Conservation (phyloP, 352 stramenopile species). For the Phytopythium litorale region DNA sequence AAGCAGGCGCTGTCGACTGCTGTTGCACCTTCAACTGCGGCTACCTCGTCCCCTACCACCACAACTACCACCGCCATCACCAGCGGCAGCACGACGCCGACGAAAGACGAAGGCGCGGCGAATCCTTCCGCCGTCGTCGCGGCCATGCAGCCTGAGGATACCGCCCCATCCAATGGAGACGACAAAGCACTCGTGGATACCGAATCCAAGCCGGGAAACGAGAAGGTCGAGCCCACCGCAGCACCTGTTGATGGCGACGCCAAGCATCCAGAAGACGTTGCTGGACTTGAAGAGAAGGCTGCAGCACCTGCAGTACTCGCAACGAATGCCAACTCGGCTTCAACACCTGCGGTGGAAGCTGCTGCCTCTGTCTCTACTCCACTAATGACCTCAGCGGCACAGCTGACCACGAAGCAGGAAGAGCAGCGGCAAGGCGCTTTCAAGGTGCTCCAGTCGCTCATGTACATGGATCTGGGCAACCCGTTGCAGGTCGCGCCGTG, state of each 20-base stretch:
- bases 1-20: background rate
- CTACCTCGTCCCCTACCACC: background rate
- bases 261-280: background rate
- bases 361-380: background rate
- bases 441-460: conserved; percentile 35
- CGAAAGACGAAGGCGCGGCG: background rate
- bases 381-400: background rate
- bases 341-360: background rate
- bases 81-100: background rate
- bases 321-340: background rate
- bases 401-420: background rate
- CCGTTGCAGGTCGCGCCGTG: conserved; percentile 44
- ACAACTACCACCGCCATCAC: background rate
- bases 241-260: too few species aligned
- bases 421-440: conserved; percentile 34
- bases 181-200: background rate
- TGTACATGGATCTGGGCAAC: conserved; percentile 18
- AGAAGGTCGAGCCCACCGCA: background rate
- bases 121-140: background rate
- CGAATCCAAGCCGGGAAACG: background rate
- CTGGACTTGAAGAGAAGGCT: background rate
- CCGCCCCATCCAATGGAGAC: background rate
- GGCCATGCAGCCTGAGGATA: background rate
- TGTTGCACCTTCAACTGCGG: background rate
- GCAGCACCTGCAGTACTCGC: background rate